Evolutionary conservation across 176 grass and related monocot species (phyloP).

Genomic region (Melocanna baccifera): DNA sequence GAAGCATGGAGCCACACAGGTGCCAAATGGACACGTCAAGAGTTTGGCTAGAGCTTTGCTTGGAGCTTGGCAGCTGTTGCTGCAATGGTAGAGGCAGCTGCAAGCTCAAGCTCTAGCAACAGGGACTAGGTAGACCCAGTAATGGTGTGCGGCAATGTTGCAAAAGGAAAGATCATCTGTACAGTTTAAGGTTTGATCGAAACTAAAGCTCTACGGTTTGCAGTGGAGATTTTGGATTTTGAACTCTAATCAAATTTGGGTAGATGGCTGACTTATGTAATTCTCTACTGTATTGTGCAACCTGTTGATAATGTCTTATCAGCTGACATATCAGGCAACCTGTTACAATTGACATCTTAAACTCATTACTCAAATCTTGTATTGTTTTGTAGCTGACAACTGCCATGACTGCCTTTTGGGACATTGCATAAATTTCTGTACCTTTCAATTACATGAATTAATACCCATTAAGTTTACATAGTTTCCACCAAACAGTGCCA

Average conservation of each 20-base stretch:
- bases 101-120: conserved; percentile 1
- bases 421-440: not conserved
- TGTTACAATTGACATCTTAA: not conserved
- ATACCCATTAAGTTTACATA: not conserved
- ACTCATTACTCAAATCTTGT: not conserved
- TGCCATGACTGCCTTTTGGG: not conserved
- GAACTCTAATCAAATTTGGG: not conserved
- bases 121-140: not conserved
- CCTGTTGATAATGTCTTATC: not conserved
- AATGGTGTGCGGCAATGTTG: not conserved
- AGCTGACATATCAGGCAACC: not conserved
- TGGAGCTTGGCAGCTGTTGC: not conserved
- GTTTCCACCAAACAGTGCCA: not conserved
- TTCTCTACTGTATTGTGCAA: not conserved
- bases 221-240: not conserved
- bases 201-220: not conserved
- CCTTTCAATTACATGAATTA: conserved; percentile 1
- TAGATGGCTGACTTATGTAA: not conserved
- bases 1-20: not conserved
- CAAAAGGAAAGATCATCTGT: not conserved
- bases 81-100: not conserved
- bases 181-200: not conserved
- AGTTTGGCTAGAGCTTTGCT: not conserved
- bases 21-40: not conserved
- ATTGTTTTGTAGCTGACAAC: not conserved